Base-by-base conservation (phyloP, 805 yeast species). In the Yarrowia sp. region DNA sequence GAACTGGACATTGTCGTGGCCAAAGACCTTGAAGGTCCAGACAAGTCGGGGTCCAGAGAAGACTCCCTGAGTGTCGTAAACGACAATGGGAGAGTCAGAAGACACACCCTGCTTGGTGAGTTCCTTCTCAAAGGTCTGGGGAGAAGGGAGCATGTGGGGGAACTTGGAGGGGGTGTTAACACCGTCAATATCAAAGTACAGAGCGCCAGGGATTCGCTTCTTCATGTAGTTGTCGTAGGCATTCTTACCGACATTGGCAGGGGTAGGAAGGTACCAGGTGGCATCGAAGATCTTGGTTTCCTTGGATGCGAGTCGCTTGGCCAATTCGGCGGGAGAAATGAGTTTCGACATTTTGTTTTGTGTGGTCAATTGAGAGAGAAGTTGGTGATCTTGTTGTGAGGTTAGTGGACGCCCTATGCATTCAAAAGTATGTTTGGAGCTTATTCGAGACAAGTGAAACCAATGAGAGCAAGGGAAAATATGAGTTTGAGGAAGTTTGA, bases 31-130 rank as follows among this genome's bases (percentile, higher is more conserved):
- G 74, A 95, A 84, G 73, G 93, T 91, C 97, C 98, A 95, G 0
- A 92, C 93, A 16, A 90, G 96, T 72, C 99, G 84, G 46, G 98
- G 97, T 1, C 93, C 87, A 50, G 97, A 88, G 77, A 94, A 92
- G 71, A 90, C 87, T 1, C 97, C 97, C 61, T 84, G 83, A 72
- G 87, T 87, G 78, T 95, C 99, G 77, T 95, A 95, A 12, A 95
- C 86, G 11, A 95, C 89, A 48, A 95, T 75, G 14, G 81, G 79
- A 72, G 93, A 95, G 63, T 81, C 79, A 15, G 69, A 70, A 26
- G 55, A 45, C 22, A 80, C 52, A 0, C 81, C 81, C 65, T 77
- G 72, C 22, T 68, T 48, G 58, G 75, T 69, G 73, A 79, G 74
- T 7, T 85, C 83, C 5, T 74, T 58, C 65, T 85, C 85, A 77